Evolutionary conservation across 768 basidiomycete species (phyloP), one percentile per base, ranked within the genome.

Genomic region (Xerocomellus chrysenteron): DNA sequence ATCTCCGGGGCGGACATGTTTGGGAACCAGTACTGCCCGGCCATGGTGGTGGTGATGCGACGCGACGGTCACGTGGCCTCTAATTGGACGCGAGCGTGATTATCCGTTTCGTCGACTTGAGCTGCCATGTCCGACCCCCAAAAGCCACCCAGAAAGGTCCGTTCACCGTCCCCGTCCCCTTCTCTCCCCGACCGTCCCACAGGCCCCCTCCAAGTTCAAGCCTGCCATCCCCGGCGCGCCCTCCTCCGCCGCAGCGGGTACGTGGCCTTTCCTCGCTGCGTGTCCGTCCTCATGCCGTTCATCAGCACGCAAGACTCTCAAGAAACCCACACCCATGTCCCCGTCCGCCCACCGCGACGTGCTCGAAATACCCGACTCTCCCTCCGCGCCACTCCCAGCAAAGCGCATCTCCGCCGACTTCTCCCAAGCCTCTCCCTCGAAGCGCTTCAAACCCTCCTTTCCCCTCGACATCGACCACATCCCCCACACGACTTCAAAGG

Each of bases 1-100:
- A 92, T 86, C 53, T 91, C 89, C 19, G 77, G 64, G 32, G 78
- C 75, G 40, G 80, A 75, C 82, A 90, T 85, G 45, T 83, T 78
- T 1, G 89, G 88, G 58, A 86, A 90, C 78, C 79, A 81, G 52
- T 78, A 80, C 52, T 78, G 76, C 2, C 68, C 73, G 0, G 72
- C 57, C 73, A 73, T 4, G 5, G 9, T 68, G 35, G n/a, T 14
- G 13, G 13, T 45, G 3, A 1, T 21, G 63, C 50, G 50, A 57
- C 67, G 66, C 69, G 13, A 14, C 35, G 71, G 45, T 70, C 70
- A 70, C 70, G 68, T 70, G 68, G 41, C 40, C 26, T 5, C 6
- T 50, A 16, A 52, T 52, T 28, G 48, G 35, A 65, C 59, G 55
- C 59, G 64, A 16, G 35, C 13, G 21, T 26, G 51, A 55, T 58